phyloP scores from a whole-genome alignment of 345 rosid genomes.

The Gossypium mustelinum region DNA sequence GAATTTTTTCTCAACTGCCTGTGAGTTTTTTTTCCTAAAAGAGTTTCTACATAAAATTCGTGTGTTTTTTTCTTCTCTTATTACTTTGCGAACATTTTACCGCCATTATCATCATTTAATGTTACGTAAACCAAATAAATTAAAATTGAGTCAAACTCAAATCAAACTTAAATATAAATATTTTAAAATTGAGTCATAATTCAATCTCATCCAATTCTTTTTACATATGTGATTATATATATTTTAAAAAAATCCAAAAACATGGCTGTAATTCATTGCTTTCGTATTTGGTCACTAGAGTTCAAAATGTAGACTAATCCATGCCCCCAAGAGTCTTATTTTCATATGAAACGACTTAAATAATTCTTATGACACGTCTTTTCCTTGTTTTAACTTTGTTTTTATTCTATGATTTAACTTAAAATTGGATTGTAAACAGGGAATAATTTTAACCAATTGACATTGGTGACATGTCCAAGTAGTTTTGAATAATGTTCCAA shows the following conservation, averaged over 20 bases:
- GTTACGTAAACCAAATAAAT: too few species aligned
- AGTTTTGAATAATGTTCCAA: not conserved
- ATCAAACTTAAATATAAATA: too few species aligned
- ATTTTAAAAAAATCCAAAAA: not conserved
- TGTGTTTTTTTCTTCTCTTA: too few species aligned
- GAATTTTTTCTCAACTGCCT: too few species aligned
- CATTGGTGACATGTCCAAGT: not conserved
- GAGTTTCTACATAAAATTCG: rapidly evolving
- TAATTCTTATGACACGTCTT: not conserved
- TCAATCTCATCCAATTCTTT: too few species aligned
- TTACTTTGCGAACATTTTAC: too few species aligned
- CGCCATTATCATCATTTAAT: too few species aligned
- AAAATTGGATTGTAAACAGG: not conserved
- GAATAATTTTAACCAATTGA: not conserved
- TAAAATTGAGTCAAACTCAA: too few species aligned
- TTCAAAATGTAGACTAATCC: constrained; percentile 10
- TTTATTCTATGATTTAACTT: not conserved
- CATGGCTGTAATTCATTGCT: not conserved
- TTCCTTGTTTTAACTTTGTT: not conserved
- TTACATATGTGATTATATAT: too few species aligned
- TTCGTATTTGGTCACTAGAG: not conserved
- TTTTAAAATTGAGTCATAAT: too few species aligned
- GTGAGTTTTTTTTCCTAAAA: too few species aligned
- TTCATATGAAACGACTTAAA: constrained; percentile 11
- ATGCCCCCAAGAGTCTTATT: not conserved